Conservation (phyloP, 371 early-diverging fungal species). For the Mortierella polycephala region DNA sequence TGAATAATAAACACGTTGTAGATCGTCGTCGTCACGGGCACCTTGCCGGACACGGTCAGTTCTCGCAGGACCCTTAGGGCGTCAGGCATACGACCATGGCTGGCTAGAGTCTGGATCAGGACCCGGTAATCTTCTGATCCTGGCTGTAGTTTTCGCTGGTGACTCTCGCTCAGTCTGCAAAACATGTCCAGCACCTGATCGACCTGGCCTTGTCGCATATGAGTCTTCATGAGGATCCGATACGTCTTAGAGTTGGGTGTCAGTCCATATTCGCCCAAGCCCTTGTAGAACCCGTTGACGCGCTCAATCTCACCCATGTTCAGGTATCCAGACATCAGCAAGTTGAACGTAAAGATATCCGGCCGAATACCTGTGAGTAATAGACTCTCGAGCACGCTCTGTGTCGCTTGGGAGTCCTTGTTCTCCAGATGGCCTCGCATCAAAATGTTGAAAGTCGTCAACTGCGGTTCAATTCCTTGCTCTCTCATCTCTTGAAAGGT, state of each 20-base stretch:
- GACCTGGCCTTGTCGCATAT: conserved; percentile 34
- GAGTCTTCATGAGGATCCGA: conserved; percentile 41
- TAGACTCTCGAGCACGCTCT: conserved; percentile 36
- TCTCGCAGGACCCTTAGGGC: conserved; percentile 44
- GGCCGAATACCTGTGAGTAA: conserved; percentile 52
- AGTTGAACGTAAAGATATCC: conserved; percentile 56
- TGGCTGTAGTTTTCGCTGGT: conserved; percentile 20
- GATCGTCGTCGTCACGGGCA: conserved; percentile 31
- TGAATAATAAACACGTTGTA: conserved; percentile 50
- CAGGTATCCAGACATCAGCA: conserved; percentile 54
- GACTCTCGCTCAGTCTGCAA: conserved; percentile 35
- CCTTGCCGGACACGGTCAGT: conserved; percentile 18
- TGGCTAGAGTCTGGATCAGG: conserved; percentile 31
- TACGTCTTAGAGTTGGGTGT: conserved; percentile 51
- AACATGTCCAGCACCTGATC: conserved; percentile 35
- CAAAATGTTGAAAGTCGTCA: conserved; percentile 47
- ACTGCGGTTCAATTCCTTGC: conserved; percentile 17
- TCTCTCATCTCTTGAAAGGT: conserved; percentile 44
- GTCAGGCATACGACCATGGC: conserved; percentile 33
- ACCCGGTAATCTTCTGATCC: conserved; percentile 35
- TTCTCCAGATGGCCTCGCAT: conserved; percentile 36
- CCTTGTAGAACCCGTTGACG: conserved; percentile 55
- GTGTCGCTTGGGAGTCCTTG: conserved; percentile 31
- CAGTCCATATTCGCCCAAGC: conserved; percentile 54
- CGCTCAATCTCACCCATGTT: conserved; percentile 42